Evolutionary conservation across 75 land plant genomes (phyloP), one percentile per base, ranked within the genome.

Genomic region (Selaginella moellendorffii): DNA sequence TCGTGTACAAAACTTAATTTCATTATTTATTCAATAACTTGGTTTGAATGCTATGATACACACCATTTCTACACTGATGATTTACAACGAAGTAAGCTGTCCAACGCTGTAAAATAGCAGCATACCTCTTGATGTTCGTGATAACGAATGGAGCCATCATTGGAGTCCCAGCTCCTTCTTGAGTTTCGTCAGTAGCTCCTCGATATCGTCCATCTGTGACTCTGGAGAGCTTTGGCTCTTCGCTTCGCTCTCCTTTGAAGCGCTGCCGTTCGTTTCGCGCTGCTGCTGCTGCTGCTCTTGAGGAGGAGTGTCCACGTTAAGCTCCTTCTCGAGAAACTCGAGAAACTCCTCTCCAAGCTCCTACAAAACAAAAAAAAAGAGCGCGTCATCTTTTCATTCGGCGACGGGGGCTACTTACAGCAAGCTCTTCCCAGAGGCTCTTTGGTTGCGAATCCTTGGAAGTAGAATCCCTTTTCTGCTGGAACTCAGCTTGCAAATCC

Each of bases 301-400:
- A n/a, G n/a, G n/a, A n/a, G n/a, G n/a, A n/a, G n/a, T 67, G 27
- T 54, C 54, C 12, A 92, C 78, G 74, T 92, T 92, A 24, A 92
- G 79, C 69, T 88, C 98, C 62, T 85, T 92, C 76, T 92, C 98
- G 42, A 92, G 58, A 54, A 88, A 92, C 72, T 92, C 98, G 19
- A 92, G 95, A 82, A 92, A 88, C 52, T 92, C 98, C 73, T 88
- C 98, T 0, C 98, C 98, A 66, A 92, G 81, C 17, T 79, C 98
- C 97, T 91, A 81, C 24, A 27, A 29, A 23, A 23, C 24, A 31
- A 23, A n/a, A 64, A 23, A 14, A 63, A 52, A 53, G 22, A 46
- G 5, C 36, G 56, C 54, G 36, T 46, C 14, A 23, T 63, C 58
- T 52, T 14, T 62, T 63, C 2, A 42, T 20, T 24, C 19, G 30